Percentiles rank a stretch among this genome's conserved stretches.
Evolutionary conservation across 768 basidiomycete species (phyloP).

Genomic region (Tylopilus rubrobrunneus): DNA sequence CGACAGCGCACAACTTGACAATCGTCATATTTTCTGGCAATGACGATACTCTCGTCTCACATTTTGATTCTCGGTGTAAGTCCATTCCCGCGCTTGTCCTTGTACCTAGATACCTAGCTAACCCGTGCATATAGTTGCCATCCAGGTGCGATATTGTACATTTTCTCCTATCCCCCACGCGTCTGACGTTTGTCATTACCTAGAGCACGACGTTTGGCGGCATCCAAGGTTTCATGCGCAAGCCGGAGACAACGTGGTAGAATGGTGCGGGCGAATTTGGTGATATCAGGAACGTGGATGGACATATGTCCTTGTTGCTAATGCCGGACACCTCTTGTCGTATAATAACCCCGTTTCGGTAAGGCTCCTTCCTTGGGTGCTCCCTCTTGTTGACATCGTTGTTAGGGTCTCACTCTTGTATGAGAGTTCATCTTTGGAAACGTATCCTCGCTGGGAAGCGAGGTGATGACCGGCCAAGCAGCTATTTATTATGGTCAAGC

Average conservation of each 20-base stretch:
- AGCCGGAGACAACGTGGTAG: slow-evolving; percentile 64
- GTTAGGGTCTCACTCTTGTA: slow-evolving; percentile 54
- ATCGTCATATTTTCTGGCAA: too few relatives aligned
- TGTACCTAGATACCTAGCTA: too few relatives aligned
- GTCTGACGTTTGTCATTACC: not conserved
- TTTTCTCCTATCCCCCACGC: not conserved
- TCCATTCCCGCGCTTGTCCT: too few relatives aligned
- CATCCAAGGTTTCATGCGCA: slow-evolving; percentile 67
- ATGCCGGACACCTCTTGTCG: slow-evolving; percentile 36
- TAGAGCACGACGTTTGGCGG: slow-evolving; percentile 83
- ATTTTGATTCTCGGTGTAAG: too few relatives aligned
- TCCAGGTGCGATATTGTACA: slow-evolving; percentile 38
- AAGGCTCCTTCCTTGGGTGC: slow-evolving; percentile 18
- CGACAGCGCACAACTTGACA: too few relatives aligned
- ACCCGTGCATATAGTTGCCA: slow-evolving; percentile 38
- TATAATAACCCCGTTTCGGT: slow-evolving; percentile 39
- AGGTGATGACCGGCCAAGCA: slow-evolving; percentile 49
- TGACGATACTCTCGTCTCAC: too few relatives aligned
- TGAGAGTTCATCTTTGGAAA: slow-evolving; percentile 68
- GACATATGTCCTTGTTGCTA: slow-evolving; percentile 38
- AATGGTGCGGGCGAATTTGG: slow-evolving; percentile 34
- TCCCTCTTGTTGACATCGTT: not conserved
- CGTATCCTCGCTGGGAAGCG: slow-evolving; percentile 39
- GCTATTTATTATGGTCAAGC: slow-evolving; percentile 49
- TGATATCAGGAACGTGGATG: slow-evolving; percentile 68